Evolutionary conservation across 2,329 filamentous ascomycete genomes (phyloP), one percentile per base, ranked within the genome.

Genomic region (Dothiorella sarmentorum): DNA sequence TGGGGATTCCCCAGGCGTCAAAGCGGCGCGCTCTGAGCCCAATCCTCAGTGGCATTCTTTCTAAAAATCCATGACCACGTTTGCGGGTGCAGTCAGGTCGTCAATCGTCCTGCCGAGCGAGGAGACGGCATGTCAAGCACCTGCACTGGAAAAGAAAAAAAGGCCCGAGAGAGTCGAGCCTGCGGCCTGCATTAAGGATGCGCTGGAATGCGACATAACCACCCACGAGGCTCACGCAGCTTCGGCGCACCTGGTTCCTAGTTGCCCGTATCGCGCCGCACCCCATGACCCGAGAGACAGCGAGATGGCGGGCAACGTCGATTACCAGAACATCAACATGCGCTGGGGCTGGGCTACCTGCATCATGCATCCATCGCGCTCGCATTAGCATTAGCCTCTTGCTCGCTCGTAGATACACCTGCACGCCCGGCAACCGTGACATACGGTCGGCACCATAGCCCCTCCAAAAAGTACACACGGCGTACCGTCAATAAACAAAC

Each of bases 171-270:
- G 29, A 31, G 29, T 35, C 29, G 9, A 20, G 18, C 11, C 26
- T 13, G 11, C 4, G 29, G 18, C 20, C 29, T 35, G 45, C 45
- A 31, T 10, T 20, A 24, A 35, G 31, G 33, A 51, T 51, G 29
- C 7, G 29, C 31, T 17, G 5, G 29, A 35, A 17, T 7, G 45
- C 45, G 45, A 45, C 43, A n/a, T 26, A 31, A 15, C 24, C 6
- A 31, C 7, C 45, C 45, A 51, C 31, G 31, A 51, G 45, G 45
- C 45, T 51, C 31, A 31, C 45, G 45, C 45, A 51, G 45, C 20
- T 7, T 31, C 10, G 29, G 15, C 29, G 6, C 15, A 13, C 29
- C 7, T 20, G 10, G 15, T 49, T 18, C 45, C 45, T 35, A 29
- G 10, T 29, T 20, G 44, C 45, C 29, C 45, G 35, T 51, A 51